A percentile compares a stretch with the other conserved stretches of the same genome.
phyloP scores from a whole-genome alignment of 208 protist species.

The Acanthamoeba castellanii region DNA sequence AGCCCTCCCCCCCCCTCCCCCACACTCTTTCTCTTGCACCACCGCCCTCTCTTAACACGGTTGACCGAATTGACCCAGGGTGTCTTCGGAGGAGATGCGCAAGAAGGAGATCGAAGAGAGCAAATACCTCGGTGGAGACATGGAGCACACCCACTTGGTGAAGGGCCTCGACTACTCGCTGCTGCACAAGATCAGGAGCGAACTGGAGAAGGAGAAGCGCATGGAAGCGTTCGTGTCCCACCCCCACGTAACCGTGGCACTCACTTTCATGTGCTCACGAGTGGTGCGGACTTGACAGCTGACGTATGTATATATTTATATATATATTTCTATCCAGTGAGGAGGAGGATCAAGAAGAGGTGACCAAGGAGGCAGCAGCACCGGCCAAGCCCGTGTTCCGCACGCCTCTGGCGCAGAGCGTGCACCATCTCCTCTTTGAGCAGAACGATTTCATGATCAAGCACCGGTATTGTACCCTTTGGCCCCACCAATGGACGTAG shows the following conservation, averaged over 20 bases:
- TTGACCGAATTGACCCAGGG: neutral
- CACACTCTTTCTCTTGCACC: neutral
- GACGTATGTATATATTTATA: no score
- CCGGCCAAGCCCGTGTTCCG: constrained; percentile 1
- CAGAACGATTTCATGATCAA: constrained; percentile 53
- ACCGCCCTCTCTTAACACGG: neutral
- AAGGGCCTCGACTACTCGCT: constrained; percentile 91
- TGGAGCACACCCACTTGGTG: constrained; percentile 91
- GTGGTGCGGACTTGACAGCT: neutral
- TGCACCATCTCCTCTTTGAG: constrained; percentile 37
- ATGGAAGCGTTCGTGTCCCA: neutral
- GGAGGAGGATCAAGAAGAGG: neutral
- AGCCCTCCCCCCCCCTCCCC: neutral
- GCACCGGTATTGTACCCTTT: neutral
- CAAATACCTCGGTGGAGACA: constrained; percentile 90
- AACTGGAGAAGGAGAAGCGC: constrained; percentile 4
- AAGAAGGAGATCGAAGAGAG: constrained; percentile 81
- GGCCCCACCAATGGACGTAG: neutral
- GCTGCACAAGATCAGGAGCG: constrained; percentile 83
- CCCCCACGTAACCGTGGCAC: neutral
- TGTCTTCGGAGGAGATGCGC: constrained; percentile 42
- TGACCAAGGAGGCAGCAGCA: neutral
- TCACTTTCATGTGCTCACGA: neutral
- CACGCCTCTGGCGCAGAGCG: constrained; percentile 6
- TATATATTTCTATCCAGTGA: neutral